Evolutionary conservation across 345 rosid species (phyloP), one percentile per base, ranked within the genome.

Genomic region (Hevea brasiliensis): DNA sequence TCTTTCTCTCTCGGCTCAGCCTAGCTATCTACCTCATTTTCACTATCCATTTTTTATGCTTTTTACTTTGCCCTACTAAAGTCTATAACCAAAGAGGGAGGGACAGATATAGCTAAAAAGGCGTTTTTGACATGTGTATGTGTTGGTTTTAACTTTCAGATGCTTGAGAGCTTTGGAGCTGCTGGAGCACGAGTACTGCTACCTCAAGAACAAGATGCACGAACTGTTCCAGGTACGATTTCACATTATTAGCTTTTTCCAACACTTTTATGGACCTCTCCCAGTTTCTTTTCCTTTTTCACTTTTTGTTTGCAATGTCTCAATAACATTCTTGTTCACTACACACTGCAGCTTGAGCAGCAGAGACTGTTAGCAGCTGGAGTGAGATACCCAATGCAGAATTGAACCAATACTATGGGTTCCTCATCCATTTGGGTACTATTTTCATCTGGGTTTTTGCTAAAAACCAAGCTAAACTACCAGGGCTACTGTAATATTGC

Each of bases 151-250:
- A 14, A 57, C 37, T 73, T 66, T 67, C 83, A 90, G 97, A 80
- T 90, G 99, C 73, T 67, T 95, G 84, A 83, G 90, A 82, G 92
- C 94, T 11, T 66, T 95, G 76, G 96, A 95, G 80, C 62, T 90
- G 65, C 87, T 91, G 26, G 99, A 92, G 64, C 90, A 90, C 12
- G 98, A 95, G 77, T 91, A 87, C 68, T 88, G 90, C 76, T 91
- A 89, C 87, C 89, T 95, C 65, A 89, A 91, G 83, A 89, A 87
- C 82, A 90, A 90, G 87, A 61, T 89, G 82, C 98, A 92, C 81
- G 99, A 95, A 76, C 83, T 89, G 41, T 92, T 95, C 79, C 97
- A 90, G 75, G 98, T 92, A 73, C 59, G 6, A 35, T 58, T 13
- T 65, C 7, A 18, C 0, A 4, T 20, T 1, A 14, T 12, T 15